These are phyloP conservation scores for Bacterosira constricta DNA, from an alignment of 108 stramenopile genomes.

Conservation along the genomic window DNA sequence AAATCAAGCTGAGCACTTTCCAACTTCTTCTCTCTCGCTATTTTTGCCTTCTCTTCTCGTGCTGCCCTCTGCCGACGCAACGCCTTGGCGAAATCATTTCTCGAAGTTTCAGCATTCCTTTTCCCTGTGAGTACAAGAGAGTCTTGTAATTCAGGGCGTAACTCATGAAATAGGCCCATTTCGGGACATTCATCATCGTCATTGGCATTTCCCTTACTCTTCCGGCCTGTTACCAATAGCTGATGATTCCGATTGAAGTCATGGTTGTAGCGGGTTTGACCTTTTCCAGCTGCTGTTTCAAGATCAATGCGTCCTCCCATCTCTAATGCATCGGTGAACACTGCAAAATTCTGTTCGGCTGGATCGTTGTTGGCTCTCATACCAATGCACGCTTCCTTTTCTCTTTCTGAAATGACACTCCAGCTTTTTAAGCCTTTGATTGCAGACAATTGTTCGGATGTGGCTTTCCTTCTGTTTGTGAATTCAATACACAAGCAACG, in stretches of 20 bases:
- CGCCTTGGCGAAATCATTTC: no score
- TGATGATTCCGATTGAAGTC: not conserved
- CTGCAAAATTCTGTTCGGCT: not conserved
- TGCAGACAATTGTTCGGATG: not conserved
- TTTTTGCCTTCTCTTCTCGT: no score
- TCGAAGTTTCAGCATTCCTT: no score
- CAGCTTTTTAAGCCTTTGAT: not conserved
- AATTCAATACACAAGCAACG: not conserved
- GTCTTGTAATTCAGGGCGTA: no score
- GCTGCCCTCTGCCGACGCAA: no score
- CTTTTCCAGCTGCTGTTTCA: conserved; percentile 10
- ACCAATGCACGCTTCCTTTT: not conserved
- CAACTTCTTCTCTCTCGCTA: no score
- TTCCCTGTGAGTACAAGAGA: no score
- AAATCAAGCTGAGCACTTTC: no score
- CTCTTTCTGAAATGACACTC: not conserved
- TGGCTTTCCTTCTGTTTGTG: not conserved
- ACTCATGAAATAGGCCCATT: no score
- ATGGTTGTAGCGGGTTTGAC: conserved; percentile 5
- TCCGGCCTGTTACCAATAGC: not conserved
- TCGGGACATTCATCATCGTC: no score
- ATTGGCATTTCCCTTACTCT: no score
- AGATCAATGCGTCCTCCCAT: not conserved
- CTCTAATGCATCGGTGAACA: conserved; percentile 3
- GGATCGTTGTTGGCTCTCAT: conserved; percentile 8